These are phyloP conservation scores for Tephrocybe sp. DNA, from an alignment of 768 basidiomycete genomes.

Conservation along the genomic window DNA sequence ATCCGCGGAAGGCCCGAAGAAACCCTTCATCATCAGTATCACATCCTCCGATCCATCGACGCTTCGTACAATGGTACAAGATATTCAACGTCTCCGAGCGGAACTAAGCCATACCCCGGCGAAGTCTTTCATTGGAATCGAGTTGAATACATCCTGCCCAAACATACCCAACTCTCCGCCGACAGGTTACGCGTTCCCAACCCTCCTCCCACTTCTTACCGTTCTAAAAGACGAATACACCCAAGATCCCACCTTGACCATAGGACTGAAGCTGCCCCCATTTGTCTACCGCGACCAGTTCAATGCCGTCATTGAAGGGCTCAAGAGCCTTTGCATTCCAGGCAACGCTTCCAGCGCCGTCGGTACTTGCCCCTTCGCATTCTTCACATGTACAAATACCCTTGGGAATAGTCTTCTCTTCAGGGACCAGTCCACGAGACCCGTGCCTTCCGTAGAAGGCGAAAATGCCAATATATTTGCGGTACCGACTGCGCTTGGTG, in stretches of 20 bases:
- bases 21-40: slow-evolving; percentile 78
- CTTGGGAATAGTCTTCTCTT: slow-evolving; percentile 70
- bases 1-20: slow-evolving; percentile 17
- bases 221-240: slow-evolving; percentile 49
- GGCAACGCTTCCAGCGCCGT: slow-evolving; percentile 1
- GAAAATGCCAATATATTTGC: slow-evolving; percentile 40
- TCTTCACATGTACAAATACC: slow-evolving; percentile 80
- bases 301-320: slow-evolving; percentile 42
- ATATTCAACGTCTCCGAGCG: slow-evolving; percentile 60
- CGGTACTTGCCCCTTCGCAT: slow-evolving; percentile 51
- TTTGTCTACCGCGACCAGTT: slow-evolving; percentile 67
- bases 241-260: slow-evolving; percentile 51
- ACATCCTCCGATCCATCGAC: slow-evolving; percentile 55
- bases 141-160: slow-evolving; percentile 84
- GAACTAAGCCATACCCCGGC: slow-evolving; percentile 26
- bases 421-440: slow-evolving; percentile 41
- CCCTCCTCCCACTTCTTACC: slow-evolving; percentile 51
- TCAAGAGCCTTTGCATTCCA: slow-evolving; percentile 38
- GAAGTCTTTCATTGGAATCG: slow-evolving; percentile 56
- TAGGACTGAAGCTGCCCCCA: slow-evolving; percentile 81
- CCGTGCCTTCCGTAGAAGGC: neutral
- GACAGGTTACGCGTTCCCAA: slow-evolving; percentile 57
- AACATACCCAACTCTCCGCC: slow-evolving; percentile 67
- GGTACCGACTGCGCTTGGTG: slow-evolving; percentile 64
- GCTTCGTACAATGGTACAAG: slow-evolving; percentile 51